These are phyloP conservation scores for Pleurotus tuoliensis DNA, from an alignment of 768 basidiomycete species.

Conservation along the genomic window DNA sequence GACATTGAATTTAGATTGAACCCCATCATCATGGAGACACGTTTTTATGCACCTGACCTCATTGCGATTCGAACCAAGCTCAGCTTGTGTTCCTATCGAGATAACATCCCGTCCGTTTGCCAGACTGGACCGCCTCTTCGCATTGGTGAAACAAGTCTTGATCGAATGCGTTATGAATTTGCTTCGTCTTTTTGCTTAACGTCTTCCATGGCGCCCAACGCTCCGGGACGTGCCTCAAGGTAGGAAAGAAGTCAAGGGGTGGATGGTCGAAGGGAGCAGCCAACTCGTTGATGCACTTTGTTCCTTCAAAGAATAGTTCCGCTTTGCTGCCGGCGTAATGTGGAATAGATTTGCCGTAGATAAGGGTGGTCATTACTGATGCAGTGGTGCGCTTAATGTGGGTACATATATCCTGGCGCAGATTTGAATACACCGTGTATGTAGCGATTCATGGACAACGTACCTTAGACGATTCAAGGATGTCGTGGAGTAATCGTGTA, in stretches of 20 bases:
- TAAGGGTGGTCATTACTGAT: constrained; percentile 11
- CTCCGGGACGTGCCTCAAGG: constrained; percentile 14
- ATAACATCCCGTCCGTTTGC: background rate
- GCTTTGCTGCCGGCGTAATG: constrained; percentile 7
- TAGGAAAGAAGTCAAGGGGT: constrained; percentile 12
- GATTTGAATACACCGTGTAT: background rate
- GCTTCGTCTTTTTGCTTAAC: background rate
- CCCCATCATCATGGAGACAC: background rate
- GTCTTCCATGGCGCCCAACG: constrained; percentile 16
- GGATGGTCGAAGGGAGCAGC: constrained; percentile 10
- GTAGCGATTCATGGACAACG: background rate
- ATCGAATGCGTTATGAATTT: constrained; percentile 2
- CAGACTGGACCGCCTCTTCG: background rate
- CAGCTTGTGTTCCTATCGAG: background rate
- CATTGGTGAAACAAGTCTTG: background rate
- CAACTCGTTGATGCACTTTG: background rate
- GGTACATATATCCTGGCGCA: constrained; percentile 3
- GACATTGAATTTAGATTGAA: background rate
- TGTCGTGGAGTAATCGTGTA: constrained; percentile 24
- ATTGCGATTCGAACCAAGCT: background rate
- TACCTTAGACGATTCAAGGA: constrained; percentile 24
- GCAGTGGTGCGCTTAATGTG: constrained; percentile 8
- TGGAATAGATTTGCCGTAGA: constrained; percentile 11
- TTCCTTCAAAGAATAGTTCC: constrained; percentile 5
- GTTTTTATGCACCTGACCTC: background rate